Base-by-base conservation (phyloP, 345 rosid genomes). In the Melaleuca quinquenervia region DNA sequence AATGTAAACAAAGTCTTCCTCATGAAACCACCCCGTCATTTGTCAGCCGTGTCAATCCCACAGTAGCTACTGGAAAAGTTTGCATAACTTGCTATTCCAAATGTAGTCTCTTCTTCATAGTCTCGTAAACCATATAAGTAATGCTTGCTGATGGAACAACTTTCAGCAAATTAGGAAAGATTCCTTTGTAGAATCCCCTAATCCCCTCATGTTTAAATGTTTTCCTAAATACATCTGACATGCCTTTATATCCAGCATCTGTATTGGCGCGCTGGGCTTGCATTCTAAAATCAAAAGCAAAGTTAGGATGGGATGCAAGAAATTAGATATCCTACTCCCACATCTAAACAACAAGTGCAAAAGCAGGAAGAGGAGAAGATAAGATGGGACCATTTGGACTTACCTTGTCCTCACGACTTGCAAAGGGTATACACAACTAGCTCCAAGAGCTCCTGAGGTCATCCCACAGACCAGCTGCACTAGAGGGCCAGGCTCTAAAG, bases 391-490 rank as follows among this genome's bases (percentile, higher is more conserved):
- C 36, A 82, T 48, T 64, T 54, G 76, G 84, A 88, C 85, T 45
- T 89, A 96, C 98, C 98, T 95, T 87, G 99, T 96, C 90, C 99
- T 91, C 27, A 96, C 92, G 86, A 96, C 98, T 90, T 95, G 99
- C 91, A 96, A 93, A 45, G 99, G 99, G 89, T 96, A 96, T 54
- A 96, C 98, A 87, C 98, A 94, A 44, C 98, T 95, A 88, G 98
- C 99, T 87, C 98, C 99, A 84, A 95, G 91, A 84, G 98, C 93
- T 86, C 97, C 98, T 16, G 99, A 95, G 87, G 94, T 62, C 83
- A 94, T 96, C 85, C 98, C 99, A 45, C 98, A 95, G 82, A 98
- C 95, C 90, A 96, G 91, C 90, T 94, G 99, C 83, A 94, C 91
- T 13, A 95, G 92, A n/a, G 98, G 94, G 78, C 99, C 98, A 45